A percentile compares a stretch with the other conserved stretches of the same genome.
phyloP scores from a whole-genome alignment of 2,329 filamentous ascomycete species.

The Talaromyces amestolkiae region DNA sequence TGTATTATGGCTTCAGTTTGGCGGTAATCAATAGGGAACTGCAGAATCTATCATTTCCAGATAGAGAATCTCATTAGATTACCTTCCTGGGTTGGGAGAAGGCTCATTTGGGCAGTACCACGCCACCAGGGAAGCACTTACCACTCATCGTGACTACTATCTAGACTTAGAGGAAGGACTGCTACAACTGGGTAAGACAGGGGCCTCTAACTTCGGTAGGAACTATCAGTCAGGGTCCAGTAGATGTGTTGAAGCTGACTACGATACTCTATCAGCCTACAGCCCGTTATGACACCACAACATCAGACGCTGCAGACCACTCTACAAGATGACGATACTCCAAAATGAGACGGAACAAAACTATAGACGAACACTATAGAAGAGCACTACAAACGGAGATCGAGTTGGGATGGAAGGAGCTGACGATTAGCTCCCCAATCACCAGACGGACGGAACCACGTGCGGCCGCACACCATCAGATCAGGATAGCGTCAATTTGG shows the following conservation, averaged over 20 bases:
- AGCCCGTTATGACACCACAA: no score
- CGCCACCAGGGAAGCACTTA: not conserved
- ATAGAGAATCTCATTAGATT: not conserved
- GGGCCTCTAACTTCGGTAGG: not conserved
- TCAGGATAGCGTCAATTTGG: not conserved
- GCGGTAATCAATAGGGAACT: not conserved
- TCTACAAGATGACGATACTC: not conserved
- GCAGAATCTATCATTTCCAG: not conserved
- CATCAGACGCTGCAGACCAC: not conserved
- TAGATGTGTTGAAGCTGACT: not conserved
- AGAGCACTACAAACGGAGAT: not conserved
- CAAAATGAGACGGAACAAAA: not conserved
- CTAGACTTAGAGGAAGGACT: not conserved
- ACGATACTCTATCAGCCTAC: not conserved
- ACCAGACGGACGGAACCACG: not conserved
- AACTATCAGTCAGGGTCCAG: not conserved
- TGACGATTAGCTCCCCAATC: not conserved
- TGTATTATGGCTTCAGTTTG: not conserved
- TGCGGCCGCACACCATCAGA: not conserved
- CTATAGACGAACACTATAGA: not conserved
- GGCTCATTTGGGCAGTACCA: not conserved
- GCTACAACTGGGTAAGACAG: no score
- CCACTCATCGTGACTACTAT: not conserved
- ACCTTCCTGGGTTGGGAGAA: not conserved
- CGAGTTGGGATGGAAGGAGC: not conserved